phyloP scores from a whole-genome alignment of 257 asterid genomes.

The Pogostemon cablin region DNA sequence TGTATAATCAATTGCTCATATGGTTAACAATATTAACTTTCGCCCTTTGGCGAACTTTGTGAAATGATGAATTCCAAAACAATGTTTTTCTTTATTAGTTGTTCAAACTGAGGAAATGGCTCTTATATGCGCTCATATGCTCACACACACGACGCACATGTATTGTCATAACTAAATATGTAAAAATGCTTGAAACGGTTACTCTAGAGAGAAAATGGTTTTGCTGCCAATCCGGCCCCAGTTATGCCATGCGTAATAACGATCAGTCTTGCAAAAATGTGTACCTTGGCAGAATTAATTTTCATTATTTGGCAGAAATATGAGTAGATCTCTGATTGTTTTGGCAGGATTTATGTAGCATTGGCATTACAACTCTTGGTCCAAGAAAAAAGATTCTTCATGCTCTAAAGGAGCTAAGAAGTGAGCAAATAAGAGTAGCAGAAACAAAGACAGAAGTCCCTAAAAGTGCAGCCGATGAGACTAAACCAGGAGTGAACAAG shows the following conservation, averaged over 20 bases:
- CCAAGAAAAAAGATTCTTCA: constrained; percentile 83
- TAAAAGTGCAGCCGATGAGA: constrained; percentile 43
- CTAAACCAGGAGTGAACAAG: constrained; percentile 55
- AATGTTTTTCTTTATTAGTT: constrained; percentile 6
- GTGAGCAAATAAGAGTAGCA: constrained; percentile 35
- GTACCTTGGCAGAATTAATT: not conserved
- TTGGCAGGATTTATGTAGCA: constrained; percentile 70
- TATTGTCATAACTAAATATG: not conserved
- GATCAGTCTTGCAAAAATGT: constrained; percentile 18
- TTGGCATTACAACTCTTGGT: constrained; percentile 87
- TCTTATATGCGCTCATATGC: not conserved
- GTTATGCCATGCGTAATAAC: not conserved
- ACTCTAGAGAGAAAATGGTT: constrained; percentile 6
- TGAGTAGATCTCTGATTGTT: constrained; percentile 27
- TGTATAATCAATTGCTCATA: not conserved
- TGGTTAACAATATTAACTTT: not conserved
- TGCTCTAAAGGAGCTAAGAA: constrained; percentile 60
- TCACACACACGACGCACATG: not conserved
- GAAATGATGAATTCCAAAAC: not conserved
- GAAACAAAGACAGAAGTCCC: constrained; percentile 49
- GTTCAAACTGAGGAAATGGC: constrained; percentile 15
- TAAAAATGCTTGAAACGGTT: constrained; percentile 17
- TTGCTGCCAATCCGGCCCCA: not conserved
- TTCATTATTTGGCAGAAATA: constrained; percentile 11
- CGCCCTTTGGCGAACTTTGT: not conserved